Conservation (phyloP, 2,329 filamentous ascomycete genomes). For the Talaromyces sp. region DNA sequence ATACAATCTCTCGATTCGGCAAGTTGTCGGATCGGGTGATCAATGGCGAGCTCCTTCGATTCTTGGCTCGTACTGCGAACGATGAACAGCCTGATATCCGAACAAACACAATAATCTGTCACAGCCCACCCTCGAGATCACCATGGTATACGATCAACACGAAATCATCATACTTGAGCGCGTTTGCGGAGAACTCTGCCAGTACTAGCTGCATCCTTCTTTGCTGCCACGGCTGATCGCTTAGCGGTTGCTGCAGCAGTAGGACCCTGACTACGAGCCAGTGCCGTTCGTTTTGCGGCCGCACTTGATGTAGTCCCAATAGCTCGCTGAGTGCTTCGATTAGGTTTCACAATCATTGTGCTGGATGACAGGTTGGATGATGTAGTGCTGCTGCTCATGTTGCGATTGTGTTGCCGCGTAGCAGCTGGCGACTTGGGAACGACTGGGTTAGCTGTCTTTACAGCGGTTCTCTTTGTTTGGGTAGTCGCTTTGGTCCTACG, state of each 20-base stretch:
- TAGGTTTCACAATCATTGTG: slow-evolving; percentile 34
- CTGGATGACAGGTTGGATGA: slow-evolving; percentile 36
- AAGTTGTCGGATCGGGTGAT: slow-evolving; percentile 90
- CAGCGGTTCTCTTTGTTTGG: slow-evolving; percentile 21
- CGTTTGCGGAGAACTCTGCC: slow-evolving; percentile 40
- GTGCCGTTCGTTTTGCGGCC: slow-evolving; percentile 27
- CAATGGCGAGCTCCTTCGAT: slow-evolving; percentile 85
- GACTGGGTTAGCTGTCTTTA: slow-evolving; percentile 21
- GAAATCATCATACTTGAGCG: slow-evolving; percentile 20
- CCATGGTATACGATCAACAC: not conserved
- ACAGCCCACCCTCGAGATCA: not conserved
- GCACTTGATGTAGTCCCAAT: slow-evolving; percentile 16
- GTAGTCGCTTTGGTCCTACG: slow-evolving; percentile 20
- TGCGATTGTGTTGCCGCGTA: slow-evolving; percentile 37
- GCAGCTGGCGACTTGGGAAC: slow-evolving; percentile 25
- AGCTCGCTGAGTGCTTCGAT: slow-evolving; percentile 16
- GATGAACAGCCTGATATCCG: slow-evolving; percentile 96
- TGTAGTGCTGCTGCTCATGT: slow-evolving; percentile 29
- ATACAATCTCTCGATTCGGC: slow-evolving; percentile 43
- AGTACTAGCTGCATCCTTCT: slow-evolving; percentile 30
- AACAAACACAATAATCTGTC: slow-evolving; percentile 95
- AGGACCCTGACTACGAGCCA: slow-evolving; percentile 27
- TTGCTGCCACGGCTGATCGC: slow-evolving; percentile 29
- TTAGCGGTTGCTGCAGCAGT: slow-evolving; percentile 30
- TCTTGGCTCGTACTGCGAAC: slow-evolving; percentile 92